A percentile compares a stretch with the other conserved stretches of the same genome.
phyloP scores from a whole-genome alignment of 148 eudicot genomes.

The Gaultheria prostrata region DNA sequence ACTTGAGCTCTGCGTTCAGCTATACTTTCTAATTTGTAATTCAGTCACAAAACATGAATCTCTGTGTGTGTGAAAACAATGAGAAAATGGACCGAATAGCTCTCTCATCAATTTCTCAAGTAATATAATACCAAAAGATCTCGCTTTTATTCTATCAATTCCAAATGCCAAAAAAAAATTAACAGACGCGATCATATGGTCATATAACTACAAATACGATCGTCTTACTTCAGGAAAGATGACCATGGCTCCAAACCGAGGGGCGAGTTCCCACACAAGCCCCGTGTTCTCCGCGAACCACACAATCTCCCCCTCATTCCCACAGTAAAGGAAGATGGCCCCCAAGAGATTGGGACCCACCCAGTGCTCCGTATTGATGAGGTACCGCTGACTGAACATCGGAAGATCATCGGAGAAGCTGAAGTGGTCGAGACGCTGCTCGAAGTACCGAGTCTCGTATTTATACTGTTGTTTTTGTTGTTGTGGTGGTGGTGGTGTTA shows the following conservation, averaged over 20 bases:
- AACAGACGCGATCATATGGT: not conserved
- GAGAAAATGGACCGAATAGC: not conserved
- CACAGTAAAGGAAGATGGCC: constrained; percentile 84
- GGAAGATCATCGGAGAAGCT: constrained; percentile 58
- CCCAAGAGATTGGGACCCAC: constrained; percentile 46
- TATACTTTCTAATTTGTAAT: not conserved
- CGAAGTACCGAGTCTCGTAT: constrained; percentile 59
- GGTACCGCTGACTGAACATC: constrained; percentile 58
- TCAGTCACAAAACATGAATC: not conserved
- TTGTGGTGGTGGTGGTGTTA: not conserved
- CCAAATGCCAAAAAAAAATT: not conserved
- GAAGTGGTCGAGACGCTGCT: constrained; percentile 72
- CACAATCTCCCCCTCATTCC: constrained; percentile 82
- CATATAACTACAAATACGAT: not conserved
- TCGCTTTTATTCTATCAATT: not conserved
- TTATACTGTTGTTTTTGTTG: constrained; percentile 24
- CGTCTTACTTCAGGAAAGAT: constrained; percentile 72
- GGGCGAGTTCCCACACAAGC: constrained; percentile 79
- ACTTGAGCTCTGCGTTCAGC: not conserved
- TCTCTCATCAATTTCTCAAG: not conserved
- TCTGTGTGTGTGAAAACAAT: not conserved
- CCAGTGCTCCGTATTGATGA: constrained; percentile 65
- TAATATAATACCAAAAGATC: not conserved
- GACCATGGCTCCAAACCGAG: constrained; percentile 71
- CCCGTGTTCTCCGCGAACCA: constrained; percentile 90